Conservation (phyloP, 352 stramenopile species). For the Aphanomyces euteiches region DNA sequence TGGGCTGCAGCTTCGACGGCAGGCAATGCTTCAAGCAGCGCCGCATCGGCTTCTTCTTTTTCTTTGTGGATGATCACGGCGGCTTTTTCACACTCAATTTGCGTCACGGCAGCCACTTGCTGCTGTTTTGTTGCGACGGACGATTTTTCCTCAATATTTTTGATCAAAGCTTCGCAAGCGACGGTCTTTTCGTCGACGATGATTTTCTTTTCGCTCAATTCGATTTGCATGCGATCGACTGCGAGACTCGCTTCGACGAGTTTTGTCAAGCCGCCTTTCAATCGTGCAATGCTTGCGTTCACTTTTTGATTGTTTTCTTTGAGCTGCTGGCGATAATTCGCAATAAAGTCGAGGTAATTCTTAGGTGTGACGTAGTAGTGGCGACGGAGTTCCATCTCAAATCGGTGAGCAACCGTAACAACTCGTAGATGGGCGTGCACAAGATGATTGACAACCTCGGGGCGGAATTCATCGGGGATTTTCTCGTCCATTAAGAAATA, state of each 20-base stretch:
- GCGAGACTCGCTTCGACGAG: slow-evolving; percentile 90
- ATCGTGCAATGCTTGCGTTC: slow-evolving; percentile 81
- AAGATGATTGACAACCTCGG: slow-evolving; percentile 83
- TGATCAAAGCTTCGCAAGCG: slow-evolving; percentile 90
- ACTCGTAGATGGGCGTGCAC: slow-evolving; percentile 90
- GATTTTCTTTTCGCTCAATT: slow-evolving; percentile 92
- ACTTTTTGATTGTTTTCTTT: slow-evolving; percentile 89
- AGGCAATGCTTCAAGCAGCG: slow-evolving; percentile 89
- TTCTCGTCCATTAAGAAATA: slow-evolving; percentile 92
- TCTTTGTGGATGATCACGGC: slow-evolving; percentile 88
- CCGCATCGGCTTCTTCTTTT: slow-evolving; percentile 91
- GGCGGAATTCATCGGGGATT: slow-evolving; percentile 80
- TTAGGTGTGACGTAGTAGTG: slow-evolving; percentile 97
- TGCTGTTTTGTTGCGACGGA: slow-evolving; percentile 89
- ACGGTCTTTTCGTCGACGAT: slow-evolving; percentile 94
- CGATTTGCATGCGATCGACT: slow-evolving; percentile 92
- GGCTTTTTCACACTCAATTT: slow-evolving; percentile 88
- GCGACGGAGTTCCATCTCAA: slow-evolving; percentile 86
- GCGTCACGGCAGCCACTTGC: slow-evolving; percentile 85
- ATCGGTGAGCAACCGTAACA: slow-evolving; percentile 84
- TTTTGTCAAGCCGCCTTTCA: slow-evolving; percentile 91
- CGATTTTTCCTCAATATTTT: slow-evolving; percentile 93
- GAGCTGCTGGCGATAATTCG: slow-evolving; percentile 89
- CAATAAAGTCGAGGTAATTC: slow-evolving; percentile 96
- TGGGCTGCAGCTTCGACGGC: slow-evolving; percentile 90